Conservation (phyloP, 192 early-diverging fungal genomes). For the Mortierella hygrophila region DNA sequence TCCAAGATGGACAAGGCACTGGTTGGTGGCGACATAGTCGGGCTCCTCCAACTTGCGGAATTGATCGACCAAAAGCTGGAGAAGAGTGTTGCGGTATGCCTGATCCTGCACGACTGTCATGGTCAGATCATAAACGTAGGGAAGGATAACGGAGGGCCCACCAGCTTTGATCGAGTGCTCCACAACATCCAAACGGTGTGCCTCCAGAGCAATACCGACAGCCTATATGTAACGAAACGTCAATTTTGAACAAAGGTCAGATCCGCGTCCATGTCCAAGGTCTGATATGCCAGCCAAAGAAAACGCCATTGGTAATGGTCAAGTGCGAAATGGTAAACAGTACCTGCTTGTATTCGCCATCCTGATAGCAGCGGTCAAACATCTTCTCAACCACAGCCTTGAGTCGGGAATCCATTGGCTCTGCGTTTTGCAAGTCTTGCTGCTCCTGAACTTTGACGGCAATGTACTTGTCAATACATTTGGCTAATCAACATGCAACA, state of each 20-base stretch:
- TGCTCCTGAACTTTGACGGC: slow-evolving; percentile 67
- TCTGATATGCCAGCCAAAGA: no score
- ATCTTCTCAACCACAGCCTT: slow-evolving; percentile 94
- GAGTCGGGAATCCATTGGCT: slow-evolving; percentile 81
- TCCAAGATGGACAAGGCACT: slow-evolving; percentile 94
- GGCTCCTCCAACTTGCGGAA: slow-evolving; percentile 82
- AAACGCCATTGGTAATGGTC: neutral
- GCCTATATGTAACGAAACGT: slow-evolving; percentile 62
- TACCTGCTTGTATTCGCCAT: slow-evolving; percentile 87
- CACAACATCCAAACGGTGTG: slow-evolving; percentile 90
- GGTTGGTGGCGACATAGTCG: slow-evolving; percentile 92
- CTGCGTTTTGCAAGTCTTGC: slow-evolving; percentile 53
- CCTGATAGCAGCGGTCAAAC: slow-evolving; percentile 92
- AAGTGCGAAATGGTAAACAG: neutral
- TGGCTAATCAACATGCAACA: slow-evolving; percentile 65
- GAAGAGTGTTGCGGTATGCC: slow-evolving; percentile 85
- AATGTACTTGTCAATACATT: slow-evolving; percentile 97
- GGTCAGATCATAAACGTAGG: slow-evolving; percentile 87
- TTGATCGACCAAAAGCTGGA: slow-evolving; percentile 81
- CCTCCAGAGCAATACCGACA: slow-evolving; percentile 96
- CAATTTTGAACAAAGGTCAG: neutral
- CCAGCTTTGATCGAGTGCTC: slow-evolving; percentile 84
- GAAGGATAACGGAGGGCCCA: slow-evolving; percentile 78
- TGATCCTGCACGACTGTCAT: slow-evolving; percentile 89
- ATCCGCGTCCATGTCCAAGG: neutral